Evolutionary conservation across 306 rosid genomes (phyloP).

Genomic region (Chamaecrista fasciculata): DNA sequence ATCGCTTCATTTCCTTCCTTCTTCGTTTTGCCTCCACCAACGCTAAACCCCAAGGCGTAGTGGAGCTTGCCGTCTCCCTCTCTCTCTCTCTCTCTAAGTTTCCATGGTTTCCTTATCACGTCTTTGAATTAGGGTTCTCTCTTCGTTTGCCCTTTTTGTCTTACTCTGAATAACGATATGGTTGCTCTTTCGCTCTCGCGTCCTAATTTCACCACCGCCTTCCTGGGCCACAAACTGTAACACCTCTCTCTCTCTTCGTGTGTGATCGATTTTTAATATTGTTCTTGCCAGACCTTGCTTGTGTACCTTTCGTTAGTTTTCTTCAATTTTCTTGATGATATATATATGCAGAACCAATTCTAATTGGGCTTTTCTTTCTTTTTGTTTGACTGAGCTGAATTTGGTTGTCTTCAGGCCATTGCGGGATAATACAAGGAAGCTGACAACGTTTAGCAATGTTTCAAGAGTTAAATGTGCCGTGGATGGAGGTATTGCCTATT

Average conservation of each 20-base stretch:
- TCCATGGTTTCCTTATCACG: slow-evolving; percentile 26
- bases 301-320: background rate
- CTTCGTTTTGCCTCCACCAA: background rate
- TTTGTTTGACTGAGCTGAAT: background rate
- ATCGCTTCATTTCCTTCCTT: background rate
- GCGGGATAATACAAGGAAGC: slow-evolving; percentile 36
- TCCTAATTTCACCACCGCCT: slow-evolving; percentile 48
- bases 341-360: background rate
- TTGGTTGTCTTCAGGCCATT: slow-evolving; percentile 35
- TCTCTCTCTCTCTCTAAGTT: background rate
- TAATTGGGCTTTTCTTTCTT: background rate
- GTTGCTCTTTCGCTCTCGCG: slow-evolving; percentile 53
- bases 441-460: background rate
- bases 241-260: slow-evolving; percentile 6
- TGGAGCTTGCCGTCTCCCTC: background rate
- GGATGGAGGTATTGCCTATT: slow-evolving; percentile 60
- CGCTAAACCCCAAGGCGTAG: background rate
- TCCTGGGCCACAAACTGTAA: slow-evolving; percentile 59
- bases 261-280: too few species aligned
- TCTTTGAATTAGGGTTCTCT: slow-evolving; percentile 39
- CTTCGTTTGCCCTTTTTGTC: slow-evolving; percentile 5
- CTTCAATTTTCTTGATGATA: background rate
- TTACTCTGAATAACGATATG: slow-evolving; percentile 36
- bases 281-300: background rate
- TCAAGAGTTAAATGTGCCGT: slow-evolving; percentile 52